Base-by-base conservation (phyloP, 495 filamentous ascomycete genomes). In the Cladorrhinum samala region DNA sequence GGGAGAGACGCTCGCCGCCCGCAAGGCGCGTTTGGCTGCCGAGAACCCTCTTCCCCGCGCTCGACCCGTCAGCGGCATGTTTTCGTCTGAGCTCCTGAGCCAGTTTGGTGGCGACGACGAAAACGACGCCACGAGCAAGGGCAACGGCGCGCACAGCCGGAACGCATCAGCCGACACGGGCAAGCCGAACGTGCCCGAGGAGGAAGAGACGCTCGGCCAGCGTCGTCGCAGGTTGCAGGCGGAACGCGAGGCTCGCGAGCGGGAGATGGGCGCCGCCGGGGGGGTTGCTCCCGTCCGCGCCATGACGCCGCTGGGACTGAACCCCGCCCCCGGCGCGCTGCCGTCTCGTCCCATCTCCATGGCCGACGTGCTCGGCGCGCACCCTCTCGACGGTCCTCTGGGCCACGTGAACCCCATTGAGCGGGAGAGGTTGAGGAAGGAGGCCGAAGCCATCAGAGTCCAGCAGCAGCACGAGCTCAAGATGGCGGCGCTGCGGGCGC, bases 151-250 rank as follows among this genome's bases (percentile, higher is more conserved):
- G 1, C 55, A 57, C 55, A 52, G 38, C 21, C 49, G 55, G 21
- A 33, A 4, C 40, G 55, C 36, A 50, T 53, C 25, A 16, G 25
- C 17, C 16, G 55, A 53, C 38, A 24, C 50, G 52, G 27, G 53
- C 44, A 64, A 66, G 41, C 62, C 5, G 18, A 6, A 39, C 19
- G 57, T 66, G 1, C 66, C 72, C 5, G 86, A 85, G 52, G 77
- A 79, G 49, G 88, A 95, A 56, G 92, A 98, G 65, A 95, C 91
- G 0, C 79, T 98, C 2, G 93, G 84, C 11, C 89, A 97, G 63
- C 83, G 92, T 7, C 84, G 90, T 3, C 81, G 77, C 53, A 82
- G 93, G 13, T 77, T 98, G 1, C 87, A 91, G 66, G 83, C 79
- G 41, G 87, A 92, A 68, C 77, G 76, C 9, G 77, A 84, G 54